These are phyloP conservation scores for Termitomyces sp. DNA, from an alignment of 768 basidiomycete genomes.

Conservation along the genomic window DNA sequence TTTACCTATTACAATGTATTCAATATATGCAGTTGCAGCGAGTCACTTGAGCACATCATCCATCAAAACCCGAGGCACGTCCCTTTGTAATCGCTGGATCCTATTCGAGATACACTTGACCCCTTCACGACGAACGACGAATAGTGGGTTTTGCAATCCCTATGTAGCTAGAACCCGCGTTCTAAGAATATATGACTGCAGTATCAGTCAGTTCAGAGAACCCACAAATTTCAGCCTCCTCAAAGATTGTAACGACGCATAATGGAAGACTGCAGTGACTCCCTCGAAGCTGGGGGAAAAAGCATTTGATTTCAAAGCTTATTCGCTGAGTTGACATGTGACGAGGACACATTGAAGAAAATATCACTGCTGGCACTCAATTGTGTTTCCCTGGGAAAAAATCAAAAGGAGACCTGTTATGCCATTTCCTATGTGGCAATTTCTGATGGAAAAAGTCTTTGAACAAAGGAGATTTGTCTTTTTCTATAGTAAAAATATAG, in stretches of 20 bases:
- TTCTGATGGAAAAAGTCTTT: too few species aligned
- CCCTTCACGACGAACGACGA: neutral
- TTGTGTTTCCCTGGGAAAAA: too few species aligned
- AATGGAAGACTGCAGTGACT: neutral
- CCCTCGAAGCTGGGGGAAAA: neutral
- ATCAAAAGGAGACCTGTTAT: too few species aligned
- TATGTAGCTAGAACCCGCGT: neutral
- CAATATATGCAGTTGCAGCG: too few species aligned
- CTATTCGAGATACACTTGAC: neutral
- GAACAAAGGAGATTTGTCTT: too few species aligned
- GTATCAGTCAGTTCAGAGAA: neutral
- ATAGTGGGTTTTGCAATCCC: neutral
- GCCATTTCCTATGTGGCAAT: too few species aligned
- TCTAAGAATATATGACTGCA: neutral
- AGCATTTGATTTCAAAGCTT: neutral
- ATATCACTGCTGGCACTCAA: too few species aligned
- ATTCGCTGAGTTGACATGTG: neutral
- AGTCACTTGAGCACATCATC: neutral
- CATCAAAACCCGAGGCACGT: neutral
- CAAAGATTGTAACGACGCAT: neutral
- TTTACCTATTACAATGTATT: too few species aligned
- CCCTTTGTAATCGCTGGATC: neutral
- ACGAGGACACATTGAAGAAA: neutral
- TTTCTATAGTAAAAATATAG: too few species aligned
- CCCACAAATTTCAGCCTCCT: neutral